phyloP scores from a whole-genome alignment of 2,329 filamentous ascomycete genomes.

The Colletotrichum salicis region DNA sequence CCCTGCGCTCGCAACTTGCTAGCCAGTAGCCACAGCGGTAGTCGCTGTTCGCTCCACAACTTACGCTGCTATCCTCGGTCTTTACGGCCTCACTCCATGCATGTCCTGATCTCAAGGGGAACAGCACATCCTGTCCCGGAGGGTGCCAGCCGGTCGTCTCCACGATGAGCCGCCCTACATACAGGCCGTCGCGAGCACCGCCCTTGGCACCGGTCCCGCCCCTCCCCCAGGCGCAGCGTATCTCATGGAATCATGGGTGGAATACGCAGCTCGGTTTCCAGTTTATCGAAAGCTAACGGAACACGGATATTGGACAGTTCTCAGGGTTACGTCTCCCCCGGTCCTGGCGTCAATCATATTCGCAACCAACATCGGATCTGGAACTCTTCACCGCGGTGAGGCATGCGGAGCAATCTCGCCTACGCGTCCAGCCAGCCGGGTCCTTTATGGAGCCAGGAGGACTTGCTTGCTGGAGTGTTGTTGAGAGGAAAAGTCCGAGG shows the following conservation, averaged over 20 bases:
- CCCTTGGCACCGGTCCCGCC: not conserved
- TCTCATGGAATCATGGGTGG: not conserved
- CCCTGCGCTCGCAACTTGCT: not conserved
- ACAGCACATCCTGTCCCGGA: not conserved
- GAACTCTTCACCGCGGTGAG: not conserved
- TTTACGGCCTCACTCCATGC: not conserved
- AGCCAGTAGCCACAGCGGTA: not conserved
- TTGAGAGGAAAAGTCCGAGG: not conserved
- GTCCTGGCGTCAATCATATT: not conserved
- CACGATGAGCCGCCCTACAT: not conserved
- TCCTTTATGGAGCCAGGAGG: not conserved
- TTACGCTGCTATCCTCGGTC: not conserved
- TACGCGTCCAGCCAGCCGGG: not conserved
- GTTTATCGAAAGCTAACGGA: not conserved
- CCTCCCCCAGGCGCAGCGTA: not conserved
- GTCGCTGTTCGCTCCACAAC: not conserved
- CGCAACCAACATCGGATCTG: not conserved
- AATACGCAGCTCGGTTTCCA: not conserved
- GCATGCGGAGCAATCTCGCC: not conserved
- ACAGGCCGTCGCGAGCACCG: not conserved
- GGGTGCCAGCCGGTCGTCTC: no score
- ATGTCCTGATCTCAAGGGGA: not conserved
- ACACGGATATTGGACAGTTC: not conserved
- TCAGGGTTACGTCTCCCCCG: not conserved
- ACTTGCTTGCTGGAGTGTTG: not conserved